Percentiles rank a stretch among this genome's conserved stretches.
Evolutionary conservation across 768 basidiomycete genomes (phyloP).

Genomic region (Steccherinum ochraceum): DNA sequence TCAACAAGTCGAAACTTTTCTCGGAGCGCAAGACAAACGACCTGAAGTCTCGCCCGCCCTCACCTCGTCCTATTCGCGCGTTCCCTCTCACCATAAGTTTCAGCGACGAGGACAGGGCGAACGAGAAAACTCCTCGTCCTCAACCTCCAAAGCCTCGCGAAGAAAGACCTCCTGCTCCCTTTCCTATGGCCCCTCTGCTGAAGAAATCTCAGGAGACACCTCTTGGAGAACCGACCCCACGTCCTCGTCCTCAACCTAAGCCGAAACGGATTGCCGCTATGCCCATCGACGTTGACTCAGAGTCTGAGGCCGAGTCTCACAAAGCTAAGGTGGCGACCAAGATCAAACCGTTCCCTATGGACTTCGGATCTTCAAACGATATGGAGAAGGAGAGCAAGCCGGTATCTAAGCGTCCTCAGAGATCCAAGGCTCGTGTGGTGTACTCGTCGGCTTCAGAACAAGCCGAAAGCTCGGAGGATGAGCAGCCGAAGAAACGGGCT

Average conservation of each 20-base stretch:
- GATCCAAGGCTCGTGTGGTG: neutral
- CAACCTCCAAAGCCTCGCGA: neutral
- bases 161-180: neutral
- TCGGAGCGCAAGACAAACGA: neutral
- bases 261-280: too few species aligned
- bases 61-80: neutral
- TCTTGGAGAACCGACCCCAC: too few species aligned
- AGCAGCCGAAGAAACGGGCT: neutral
- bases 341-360: neutral
- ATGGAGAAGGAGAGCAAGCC: too few species aligned
- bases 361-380: neutral
- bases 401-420: neutral
- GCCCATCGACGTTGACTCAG: too few species aligned
- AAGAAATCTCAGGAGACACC: too few species aligned
- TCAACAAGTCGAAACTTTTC: neutral
- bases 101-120: too few species aligned
- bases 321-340: too few species aligned
- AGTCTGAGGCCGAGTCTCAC: too few species aligned
- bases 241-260: neutral
- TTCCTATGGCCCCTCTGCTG: conserved; percentile 2
- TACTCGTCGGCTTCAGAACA: neutral
- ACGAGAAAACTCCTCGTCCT: neutral
- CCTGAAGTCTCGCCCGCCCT: neutral
- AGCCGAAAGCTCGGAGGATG: neutral
- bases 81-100: neutral